Evolutionary conservation across 2,329 filamentous ascomycete species (phyloP).

Genomic region (Bisporella sp.): DNA sequence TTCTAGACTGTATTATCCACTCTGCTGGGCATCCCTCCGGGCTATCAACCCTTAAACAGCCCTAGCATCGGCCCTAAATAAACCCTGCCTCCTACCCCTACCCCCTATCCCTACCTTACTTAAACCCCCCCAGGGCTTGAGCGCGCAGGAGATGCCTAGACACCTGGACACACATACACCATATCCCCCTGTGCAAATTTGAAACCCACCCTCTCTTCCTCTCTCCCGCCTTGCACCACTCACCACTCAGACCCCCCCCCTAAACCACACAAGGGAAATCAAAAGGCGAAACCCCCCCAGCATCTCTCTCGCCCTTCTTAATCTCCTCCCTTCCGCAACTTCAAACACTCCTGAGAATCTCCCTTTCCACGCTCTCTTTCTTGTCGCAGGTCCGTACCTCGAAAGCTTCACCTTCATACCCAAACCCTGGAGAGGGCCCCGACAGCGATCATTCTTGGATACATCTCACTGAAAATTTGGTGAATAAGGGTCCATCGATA

Average conservation of each 20-base stretch:
- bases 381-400: conserved; percentile 24
- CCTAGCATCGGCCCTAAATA: too few species aligned
- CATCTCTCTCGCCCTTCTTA: neutral
- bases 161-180: neutral
- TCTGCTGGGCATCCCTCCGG: too few species aligned
- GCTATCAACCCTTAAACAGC: too few species aligned
- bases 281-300: neutral
- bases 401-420: conserved; percentile 1
- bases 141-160: too few species aligned
- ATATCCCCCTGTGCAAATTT: neutral
- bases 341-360: neutral
- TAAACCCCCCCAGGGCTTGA: neutral
- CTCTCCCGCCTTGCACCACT: neutral
- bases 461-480: neutral
- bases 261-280: neutral
- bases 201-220: neutral
- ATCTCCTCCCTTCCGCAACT: neutral
- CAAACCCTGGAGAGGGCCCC: conserved; percentile 11
- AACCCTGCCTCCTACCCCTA: neutral
- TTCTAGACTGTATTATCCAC: too few species aligned
- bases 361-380: conserved; percentile 25
- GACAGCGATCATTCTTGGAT: conserved; percentile 10
- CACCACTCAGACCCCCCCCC: neutral
- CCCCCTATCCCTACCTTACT: neutral
- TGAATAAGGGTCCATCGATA: conserved; percentile 1